Evolutionary conservation across 768 basidiomycete genomes (phyloP).

Genomic region (Amanita brunnescens): DNA sequence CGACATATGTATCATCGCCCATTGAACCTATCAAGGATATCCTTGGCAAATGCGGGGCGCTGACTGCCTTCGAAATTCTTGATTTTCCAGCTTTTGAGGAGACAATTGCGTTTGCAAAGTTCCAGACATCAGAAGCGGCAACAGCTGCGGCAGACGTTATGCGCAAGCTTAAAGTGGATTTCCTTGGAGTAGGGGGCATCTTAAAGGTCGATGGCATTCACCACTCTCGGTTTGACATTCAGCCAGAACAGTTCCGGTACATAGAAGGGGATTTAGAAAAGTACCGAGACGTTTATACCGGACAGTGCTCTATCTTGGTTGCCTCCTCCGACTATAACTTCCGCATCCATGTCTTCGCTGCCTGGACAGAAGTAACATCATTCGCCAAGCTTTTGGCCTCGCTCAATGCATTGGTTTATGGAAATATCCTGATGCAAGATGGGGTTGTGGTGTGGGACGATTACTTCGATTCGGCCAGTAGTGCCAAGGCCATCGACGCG

Average conservation of each 20-base stretch:
- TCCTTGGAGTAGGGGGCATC: conserved; percentile 25
- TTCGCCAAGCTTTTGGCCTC: conserved; percentile 29
- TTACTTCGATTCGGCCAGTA: conserved; percentile 36
- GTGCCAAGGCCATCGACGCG: conserved; percentile 26
- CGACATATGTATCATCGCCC: conserved; percentile 27
- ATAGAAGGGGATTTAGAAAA: conserved; percentile 29
- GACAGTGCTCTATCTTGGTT: conserved; percentile 27
- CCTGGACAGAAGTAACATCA: conserved; percentile 20
- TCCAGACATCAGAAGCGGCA: conserved; percentile 8
- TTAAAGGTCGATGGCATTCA: conserved; percentile 32
- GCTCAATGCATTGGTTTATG: conserved; percentile 30
- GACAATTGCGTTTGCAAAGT: conserved; percentile 31
- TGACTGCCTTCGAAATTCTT: conserved; percentile 32
- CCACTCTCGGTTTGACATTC: conserved; percentile 31
- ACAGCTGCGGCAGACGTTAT: conserved; percentile 14
- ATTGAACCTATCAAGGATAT: conserved; percentile 23
- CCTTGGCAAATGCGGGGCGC: conserved; percentile 25
- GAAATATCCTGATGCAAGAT: conserved; percentile 26
- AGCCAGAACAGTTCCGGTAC: conserved; percentile 22
- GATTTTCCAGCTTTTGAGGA: conserved; percentile 23
- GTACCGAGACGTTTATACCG: conserved; percentile 16
- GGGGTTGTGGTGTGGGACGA: conserved; percentile 35
- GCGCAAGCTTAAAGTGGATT: conserved; percentile 18
- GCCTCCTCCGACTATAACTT: neutral
- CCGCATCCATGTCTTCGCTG: conserved; percentile 30